Conservation (phyloP, 169 alveolate species). For the Plasmodium ovale region DNA sequence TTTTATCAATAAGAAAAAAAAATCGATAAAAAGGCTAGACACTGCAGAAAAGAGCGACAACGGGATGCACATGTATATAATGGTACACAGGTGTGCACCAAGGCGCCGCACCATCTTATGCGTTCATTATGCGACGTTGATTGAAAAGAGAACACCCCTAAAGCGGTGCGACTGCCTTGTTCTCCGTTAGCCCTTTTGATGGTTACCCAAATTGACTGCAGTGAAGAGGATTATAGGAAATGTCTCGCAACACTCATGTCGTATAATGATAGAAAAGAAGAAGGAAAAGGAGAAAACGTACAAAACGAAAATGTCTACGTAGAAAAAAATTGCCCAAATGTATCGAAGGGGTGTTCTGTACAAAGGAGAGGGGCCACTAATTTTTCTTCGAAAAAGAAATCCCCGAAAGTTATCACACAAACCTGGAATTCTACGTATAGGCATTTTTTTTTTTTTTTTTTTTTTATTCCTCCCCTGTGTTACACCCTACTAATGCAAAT, state of each 20-base stretch:
- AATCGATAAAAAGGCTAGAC: conserved; percentile 46
- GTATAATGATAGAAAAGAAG: conserved; percentile 37
- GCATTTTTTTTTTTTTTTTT: not conserved
- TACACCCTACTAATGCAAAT: no score
- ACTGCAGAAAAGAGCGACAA: conserved; percentile 23
- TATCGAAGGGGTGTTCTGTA: conserved; percentile 68
- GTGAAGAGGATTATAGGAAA: conserved; percentile 35
- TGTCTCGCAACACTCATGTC: conserved; percentile 55
- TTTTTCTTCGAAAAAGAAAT: conserved; percentile 51
- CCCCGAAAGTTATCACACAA: conserved; percentile 40
- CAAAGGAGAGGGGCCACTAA: conserved; percentile 74
- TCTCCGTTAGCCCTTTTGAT: no score
- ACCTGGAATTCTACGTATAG: conserved; percentile 13
- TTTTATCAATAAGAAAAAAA: conserved; percentile 46
- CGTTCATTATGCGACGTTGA: no score
- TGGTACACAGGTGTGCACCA: not conserved
- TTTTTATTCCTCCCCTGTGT: not conserved
- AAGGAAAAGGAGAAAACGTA: conserved; percentile 43
- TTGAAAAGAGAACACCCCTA: no score
- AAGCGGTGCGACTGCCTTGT: no score
- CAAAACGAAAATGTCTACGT: conserved; percentile 43
- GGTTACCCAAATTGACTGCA: conserved; percentile 46
- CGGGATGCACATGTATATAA: not conserved
- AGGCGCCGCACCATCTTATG: no score
- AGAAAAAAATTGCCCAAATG: conserved; percentile 68